Evolutionary conservation across 2,329 filamentous ascomycete species (phyloP).

Genomic region (Spiromastix sp.): DNA sequence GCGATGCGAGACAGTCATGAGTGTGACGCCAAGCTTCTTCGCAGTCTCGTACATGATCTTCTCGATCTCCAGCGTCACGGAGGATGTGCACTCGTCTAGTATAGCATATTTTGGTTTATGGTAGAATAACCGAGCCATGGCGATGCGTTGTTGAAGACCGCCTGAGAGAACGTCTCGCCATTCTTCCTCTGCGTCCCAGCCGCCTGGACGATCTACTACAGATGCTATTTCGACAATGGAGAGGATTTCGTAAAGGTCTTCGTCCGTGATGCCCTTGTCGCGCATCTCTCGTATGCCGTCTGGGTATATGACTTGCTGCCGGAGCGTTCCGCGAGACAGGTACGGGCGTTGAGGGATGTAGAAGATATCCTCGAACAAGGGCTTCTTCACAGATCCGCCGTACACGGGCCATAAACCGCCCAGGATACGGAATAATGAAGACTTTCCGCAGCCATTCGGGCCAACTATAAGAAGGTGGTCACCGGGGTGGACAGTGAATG

Average conservation of each 20-base stretch:
- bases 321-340: constrained; percentile 78
- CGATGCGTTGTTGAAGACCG: constrained; percentile 88
- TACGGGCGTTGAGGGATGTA: constrained; percentile 97
- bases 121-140: constrained; percentile 93
- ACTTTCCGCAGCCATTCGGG: constrained; percentile 95
- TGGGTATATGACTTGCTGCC: constrained; percentile 94
- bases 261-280: constrained; percentile 69
- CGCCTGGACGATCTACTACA: constrained; percentile 66
- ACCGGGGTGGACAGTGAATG: constrained; percentile 74
- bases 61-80: constrained; percentile 90
- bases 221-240: constrained; percentile 71
- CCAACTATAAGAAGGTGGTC: constrained; percentile 92
- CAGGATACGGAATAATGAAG: constrained; percentile 88
- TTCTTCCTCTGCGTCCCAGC: constrained; percentile 90
- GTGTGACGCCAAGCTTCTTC: constrained; percentile 78
- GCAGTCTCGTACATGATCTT: constrained; percentile 96
- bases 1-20: constrained; percentile 93
- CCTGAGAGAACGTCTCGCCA: constrained; percentile 92
- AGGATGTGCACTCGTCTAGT: constrained; percentile 90
- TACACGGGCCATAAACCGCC: constrained; percentile 97
- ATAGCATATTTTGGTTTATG: constrained; percentile 90
- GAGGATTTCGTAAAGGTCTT: constrained; percentile 67
- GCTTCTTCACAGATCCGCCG: constrained; percentile 85
- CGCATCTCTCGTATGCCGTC: constrained; percentile 83
- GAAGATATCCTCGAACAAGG: constrained; percentile 86